phyloP scores from a whole-genome alignment of 148 eudicot species.

The Linanthus parryae region DNA sequence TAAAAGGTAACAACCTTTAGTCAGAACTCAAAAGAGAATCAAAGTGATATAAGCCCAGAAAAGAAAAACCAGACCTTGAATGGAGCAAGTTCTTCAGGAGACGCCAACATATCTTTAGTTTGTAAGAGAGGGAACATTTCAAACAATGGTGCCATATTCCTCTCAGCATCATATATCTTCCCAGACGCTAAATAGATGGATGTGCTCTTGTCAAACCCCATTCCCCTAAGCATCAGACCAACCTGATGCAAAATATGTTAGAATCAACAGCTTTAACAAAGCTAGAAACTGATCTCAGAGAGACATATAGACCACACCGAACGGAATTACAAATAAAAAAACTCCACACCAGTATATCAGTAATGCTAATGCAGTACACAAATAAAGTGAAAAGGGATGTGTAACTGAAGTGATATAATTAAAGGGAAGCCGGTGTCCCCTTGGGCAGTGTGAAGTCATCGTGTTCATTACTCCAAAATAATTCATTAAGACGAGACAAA shows the following conservation, averaged over 20 bases:
- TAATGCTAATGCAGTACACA: no score
- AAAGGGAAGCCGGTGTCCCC: no score
- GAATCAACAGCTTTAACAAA: no score
- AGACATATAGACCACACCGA: no score
- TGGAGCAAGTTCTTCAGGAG: constrained; percentile 76
- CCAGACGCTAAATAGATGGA: constrained; percentile 93
- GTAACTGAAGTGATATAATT: no score
- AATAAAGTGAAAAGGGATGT: no score
- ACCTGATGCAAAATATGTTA: constrained; percentile 73
- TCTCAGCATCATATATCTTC: constrained; percentile 82
- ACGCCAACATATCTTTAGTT: constrained; percentile 87
- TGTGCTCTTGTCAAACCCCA: constrained; percentile 88
- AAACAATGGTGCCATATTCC: constrained; percentile 82
- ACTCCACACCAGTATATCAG: no score
- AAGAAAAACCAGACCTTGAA: constrained; percentile 49
- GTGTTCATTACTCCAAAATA: no score
- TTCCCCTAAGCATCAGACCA: constrained; percentile 96
- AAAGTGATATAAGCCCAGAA: neutral
- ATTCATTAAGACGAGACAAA: no score
- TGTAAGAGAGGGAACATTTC: constrained; percentile 97
- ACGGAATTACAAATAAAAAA: no score
- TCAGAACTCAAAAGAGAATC: constrained; percentile 4
- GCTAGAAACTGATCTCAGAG: no score
- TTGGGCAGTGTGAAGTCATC: no score
- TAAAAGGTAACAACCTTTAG: constrained; percentile 11